Base-by-base conservation (phyloP, 345 rosid genomes). In the Dimocarpus longan region DNA sequence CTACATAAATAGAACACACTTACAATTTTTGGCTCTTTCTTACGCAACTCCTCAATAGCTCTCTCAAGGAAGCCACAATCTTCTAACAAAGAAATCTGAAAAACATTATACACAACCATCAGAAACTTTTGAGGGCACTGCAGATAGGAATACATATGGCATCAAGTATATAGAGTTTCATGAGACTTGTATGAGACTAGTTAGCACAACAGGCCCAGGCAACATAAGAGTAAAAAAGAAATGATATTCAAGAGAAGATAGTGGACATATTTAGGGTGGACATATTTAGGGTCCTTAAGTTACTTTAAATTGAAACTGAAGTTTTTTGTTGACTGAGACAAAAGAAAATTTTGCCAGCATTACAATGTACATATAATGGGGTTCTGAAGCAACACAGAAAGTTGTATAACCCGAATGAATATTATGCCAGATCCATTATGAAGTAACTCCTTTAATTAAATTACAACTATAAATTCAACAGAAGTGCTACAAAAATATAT, bases 41-140 rank as follows among this genome's bases (percentile, higher is more conserved):
- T 92, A 73, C 80, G 88, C 95, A 97, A 81, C 85, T 93, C 98
- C 81, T 86, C 92, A 77, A 97, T 86, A 74, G 98, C 98, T 90
- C 78, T 88, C 70, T 90, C 95, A 80, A 87, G 74, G 72, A 82
- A 85, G 68, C 86, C 89, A 44, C 92, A 89, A 83, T 97, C 98
- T 88, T 97, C 98, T 75, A 97, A 82, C 90, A 97, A 89, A 56
- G 98, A 88, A 75, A 92, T 86, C 99, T 97, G 84, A 80, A 78
- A 56, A 32, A 70, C 72, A 64, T 69, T 39, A 75, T 50, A 44
- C 5, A 24, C 42, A 77, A 60, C 10, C 2, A 68, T 71, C 56
- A 50, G 68, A 63, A 48, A 69, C 15, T 48, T 42, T 74, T 26
- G 16, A 71, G n/a, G 64, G 60, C 68, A 74, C 76, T 40, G 22